Evolutionary conservation across 768 basidiomycete species (phyloP).

Genomic region (Psilocybe subaeruginosa): DNA sequence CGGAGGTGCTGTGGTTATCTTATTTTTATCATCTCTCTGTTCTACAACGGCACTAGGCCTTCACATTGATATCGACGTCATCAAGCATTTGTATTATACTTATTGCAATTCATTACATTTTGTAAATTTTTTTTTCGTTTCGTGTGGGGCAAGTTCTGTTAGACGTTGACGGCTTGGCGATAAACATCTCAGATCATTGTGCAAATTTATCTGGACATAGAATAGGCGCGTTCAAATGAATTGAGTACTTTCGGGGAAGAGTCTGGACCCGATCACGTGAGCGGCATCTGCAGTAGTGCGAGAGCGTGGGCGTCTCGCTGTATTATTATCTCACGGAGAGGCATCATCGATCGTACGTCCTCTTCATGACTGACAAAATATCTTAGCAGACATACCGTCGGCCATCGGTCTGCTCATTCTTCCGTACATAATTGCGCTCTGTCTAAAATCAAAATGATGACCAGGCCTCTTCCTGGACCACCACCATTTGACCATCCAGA

Average conservation of each 20-base stretch:
- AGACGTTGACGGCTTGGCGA: too few relatives aligned
- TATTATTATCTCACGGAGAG: background rate
- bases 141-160: too few relatives aligned
- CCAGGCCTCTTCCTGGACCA: constrained; percentile 18
- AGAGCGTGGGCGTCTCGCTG: too few relatives aligned
- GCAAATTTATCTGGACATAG: background rate
- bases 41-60: background rate
- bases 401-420: background rate
- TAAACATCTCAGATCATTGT: too few relatives aligned
- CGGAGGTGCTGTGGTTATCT: background rate
- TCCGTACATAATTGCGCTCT: background rate
- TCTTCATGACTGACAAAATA: background rate
- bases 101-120: background rate
- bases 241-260: background rate
- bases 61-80: background rate
- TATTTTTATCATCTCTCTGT: background rate
- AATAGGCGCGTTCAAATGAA: background rate
- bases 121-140: background rate
- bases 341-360: background rate
- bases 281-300: background rate
- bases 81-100: constrained; percentile 4
- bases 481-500: constrained; percentile 50
- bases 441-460: constrained; percentile 11
- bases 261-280: background rate
- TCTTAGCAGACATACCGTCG: background rate